Conservation (phyloP, 192 early-diverging fungal genomes). For the Coemansia javaensis region DNA sequence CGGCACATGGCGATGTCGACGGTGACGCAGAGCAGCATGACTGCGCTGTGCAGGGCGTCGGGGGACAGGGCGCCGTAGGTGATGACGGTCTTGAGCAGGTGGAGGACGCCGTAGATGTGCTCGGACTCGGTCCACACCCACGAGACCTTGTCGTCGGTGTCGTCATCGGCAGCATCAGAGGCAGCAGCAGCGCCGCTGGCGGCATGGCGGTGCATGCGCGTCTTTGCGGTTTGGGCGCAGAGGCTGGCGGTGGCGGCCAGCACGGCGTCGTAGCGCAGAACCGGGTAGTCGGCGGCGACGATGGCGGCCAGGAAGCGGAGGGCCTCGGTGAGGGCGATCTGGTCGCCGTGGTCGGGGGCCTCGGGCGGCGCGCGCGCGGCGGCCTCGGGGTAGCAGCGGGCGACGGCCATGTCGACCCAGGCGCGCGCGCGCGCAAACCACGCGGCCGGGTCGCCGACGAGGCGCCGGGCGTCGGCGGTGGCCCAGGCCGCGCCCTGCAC, state of each 20-base stretch:
- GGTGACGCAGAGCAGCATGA: conserved; percentile 41
- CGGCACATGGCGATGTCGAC: conserved; percentile 23
- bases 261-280: conserved; percentile 18
- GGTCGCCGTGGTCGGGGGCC: conserved; percentile 1
- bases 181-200: no score
- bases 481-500: conserved; percentile 31
- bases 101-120: conserved; percentile 31
- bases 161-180: conserved; percentile 7
- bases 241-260: conserved; percentile 2
- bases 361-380: conserved; percentile 1
- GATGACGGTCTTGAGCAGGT: conserved; percentile 36
- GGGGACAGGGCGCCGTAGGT: conserved; percentile 39
- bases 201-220: no score
- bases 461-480: conserved; percentile 12
- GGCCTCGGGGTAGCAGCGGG: conserved; percentile 22
- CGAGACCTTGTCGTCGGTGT: conserved; percentile 13
- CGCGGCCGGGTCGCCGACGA: conserved; percentile 4
- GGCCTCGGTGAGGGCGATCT: conserved; percentile 18
- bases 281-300: conserved; percentile 33
- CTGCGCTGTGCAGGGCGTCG: conserved; percentile 15
- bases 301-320: conserved; percentile 27
- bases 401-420: conserved; percentile 22
- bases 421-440: conserved; percentile 24
- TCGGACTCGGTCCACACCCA: conserved; percentile 36
- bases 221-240: conserved; percentile 14